Conservation (phyloP, 2,329 filamentous ascomycete species). For the Coniella vitis region DNA sequence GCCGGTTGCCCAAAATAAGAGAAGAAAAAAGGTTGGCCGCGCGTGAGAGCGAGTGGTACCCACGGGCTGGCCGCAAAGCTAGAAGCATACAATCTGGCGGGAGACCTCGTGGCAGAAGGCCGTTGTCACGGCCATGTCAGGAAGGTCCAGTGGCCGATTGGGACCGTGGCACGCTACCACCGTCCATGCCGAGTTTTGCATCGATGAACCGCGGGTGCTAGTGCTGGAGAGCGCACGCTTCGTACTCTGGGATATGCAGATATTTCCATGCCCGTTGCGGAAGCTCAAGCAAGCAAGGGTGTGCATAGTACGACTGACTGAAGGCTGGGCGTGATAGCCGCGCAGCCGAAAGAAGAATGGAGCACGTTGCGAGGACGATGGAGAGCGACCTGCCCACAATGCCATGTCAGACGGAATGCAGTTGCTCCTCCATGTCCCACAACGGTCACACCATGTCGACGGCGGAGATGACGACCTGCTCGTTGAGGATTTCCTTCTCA, state of each 20-base stretch:
- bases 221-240: neutral
- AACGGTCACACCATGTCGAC: neutral
- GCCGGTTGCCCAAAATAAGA: no score
- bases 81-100: no score
- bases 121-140: neutral
- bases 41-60: neutral
- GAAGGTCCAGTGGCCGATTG: conserved; percentile 1
- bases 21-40: neutral
- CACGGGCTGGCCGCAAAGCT: neutral
- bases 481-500: conserved; percentile 1
- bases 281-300: neutral
- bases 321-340: conserved; percentile 3
- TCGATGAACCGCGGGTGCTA: neutral
- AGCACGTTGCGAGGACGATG: neutral
- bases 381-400: neutral
- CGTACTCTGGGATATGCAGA: neutral
- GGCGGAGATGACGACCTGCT: neutral
- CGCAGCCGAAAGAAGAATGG: neutral
- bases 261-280: neutral
- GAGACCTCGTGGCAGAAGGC: neutral
- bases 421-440: neutral
- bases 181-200: neutral
- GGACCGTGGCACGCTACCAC: conserved; percentile 2
- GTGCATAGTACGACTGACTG: no score
- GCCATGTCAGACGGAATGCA: neutral